phyloP scores from a whole-genome alignment of 257 asterid genomes.

The Anisodus acutangulus region DNA sequence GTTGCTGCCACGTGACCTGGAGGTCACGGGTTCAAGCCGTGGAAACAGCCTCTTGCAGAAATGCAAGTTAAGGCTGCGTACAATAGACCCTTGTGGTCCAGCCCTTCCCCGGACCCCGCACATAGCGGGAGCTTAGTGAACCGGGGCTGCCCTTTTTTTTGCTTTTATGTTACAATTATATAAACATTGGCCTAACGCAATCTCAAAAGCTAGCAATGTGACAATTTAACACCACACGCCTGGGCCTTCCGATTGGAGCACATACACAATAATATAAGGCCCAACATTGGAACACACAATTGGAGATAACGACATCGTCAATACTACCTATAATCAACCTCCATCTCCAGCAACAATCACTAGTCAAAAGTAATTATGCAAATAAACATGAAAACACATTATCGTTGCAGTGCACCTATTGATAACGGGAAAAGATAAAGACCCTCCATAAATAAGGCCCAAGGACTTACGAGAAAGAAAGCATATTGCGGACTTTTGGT shows the following conservation, averaged over 20 bases:
- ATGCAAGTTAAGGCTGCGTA: too few species aligned
- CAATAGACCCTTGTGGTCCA: too few species aligned
- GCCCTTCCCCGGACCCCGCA: too few species aligned
- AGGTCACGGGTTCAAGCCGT: too few species aligned
- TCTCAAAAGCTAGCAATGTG: not conserved
- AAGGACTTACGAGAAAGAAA: slow-evolving; percentile 91
- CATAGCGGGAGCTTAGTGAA: too few species aligned
- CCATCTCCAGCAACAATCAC: slow-evolving; percentile 17
- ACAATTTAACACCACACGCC: not conserved
- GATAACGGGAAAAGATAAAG: not conserved
- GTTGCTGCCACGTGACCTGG: too few species aligned
- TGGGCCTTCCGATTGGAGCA: not conserved
- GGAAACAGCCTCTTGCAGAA: too few species aligned
- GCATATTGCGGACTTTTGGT: slow-evolving; percentile 99
- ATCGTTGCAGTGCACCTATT: slow-evolving; percentile 5
- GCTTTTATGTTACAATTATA: not conserved
- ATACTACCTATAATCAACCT: not conserved
- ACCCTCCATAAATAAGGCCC: not conserved
- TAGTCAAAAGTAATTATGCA: slow-evolving; percentile 12
- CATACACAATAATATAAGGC: not conserved
- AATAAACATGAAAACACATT: not conserved
- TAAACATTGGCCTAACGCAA: not conserved
- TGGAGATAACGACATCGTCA: not conserved
- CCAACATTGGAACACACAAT: not conserved
- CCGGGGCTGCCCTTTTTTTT: too few species aligned